phyloP scores from a whole-genome alignment of 352 stramenopile species.

The Phytophthora rubi region DNA sequence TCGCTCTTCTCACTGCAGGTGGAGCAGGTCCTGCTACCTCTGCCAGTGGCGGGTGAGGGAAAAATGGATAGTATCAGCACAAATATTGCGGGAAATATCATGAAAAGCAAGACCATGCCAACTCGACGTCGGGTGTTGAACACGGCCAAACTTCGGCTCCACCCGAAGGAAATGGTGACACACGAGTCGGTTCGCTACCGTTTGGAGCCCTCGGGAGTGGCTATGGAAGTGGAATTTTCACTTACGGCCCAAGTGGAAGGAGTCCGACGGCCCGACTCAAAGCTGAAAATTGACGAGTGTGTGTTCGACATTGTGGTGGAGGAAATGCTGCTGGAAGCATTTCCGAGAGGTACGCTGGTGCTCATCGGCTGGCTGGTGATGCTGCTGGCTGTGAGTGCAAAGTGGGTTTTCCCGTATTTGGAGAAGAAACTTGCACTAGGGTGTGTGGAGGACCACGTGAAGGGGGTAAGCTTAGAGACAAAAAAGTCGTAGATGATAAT shows the following conservation, averaged over 20 bases:
- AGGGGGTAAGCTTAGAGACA: neutral
- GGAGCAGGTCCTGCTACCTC: conserved; percentile 42
- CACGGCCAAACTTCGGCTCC: conserved; percentile 70
- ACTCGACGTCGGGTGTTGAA: conserved; percentile 58
- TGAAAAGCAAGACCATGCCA: conserved; percentile 25
- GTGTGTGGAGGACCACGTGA: conserved; percentile 40
- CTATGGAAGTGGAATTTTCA: conserved; percentile 47
- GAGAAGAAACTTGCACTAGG: conserved; percentile 59
- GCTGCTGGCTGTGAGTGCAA: conserved; percentile 41
- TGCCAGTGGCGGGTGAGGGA: conserved; percentile 18
- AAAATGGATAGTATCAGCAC: conserved; percentile 21
- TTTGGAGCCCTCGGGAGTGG: conserved; percentile 28
- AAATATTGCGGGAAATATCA: conserved; percentile 21
- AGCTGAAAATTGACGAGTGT: conserved; percentile 43
- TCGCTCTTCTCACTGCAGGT: conserved; percentile 61
- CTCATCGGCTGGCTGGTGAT: conserved; percentile 65
- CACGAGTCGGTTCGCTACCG: conserved; percentile 36
- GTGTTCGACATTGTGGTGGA: conserved; percentile 82
- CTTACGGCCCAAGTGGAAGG: conserved; percentile 61
- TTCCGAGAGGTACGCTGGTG: conserved; percentile 58
- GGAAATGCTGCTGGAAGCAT: conserved; percentile 61
- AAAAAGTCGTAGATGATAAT: neutral
- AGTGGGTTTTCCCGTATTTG: conserved; percentile 55
- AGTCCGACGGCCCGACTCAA: conserved; percentile 46
- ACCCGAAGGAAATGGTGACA: conserved; percentile 48